Evolutionary conservation across 139 green algal species (phyloP), one percentile per base, ranked within the genome.

Genomic region (Picochlorum sp.): DNA sequence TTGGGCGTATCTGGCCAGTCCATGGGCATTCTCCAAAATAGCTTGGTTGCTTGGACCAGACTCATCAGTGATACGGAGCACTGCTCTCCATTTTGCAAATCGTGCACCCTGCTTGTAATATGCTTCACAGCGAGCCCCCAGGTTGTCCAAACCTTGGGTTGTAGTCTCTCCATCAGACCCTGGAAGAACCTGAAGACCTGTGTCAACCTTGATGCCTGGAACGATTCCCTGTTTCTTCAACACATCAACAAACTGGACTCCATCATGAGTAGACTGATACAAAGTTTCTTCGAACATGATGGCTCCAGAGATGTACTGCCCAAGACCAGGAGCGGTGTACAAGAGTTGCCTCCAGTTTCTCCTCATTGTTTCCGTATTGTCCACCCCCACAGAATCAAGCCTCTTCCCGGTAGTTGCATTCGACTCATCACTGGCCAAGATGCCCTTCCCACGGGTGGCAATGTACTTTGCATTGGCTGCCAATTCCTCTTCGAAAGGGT

Each of bases 211-310:
- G 72, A 97, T 94, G 47, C 90, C 90, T 4, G 87, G 81, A 20
- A 87, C 45, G 44, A 97, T 85, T 44, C 79, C 79, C 44, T 82
- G 61, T 1, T 68, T 59, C 18, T 68, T 70, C 34, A 95, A 70
- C 2, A 83, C 28, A 16, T 92, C 76, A 30, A 89, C 75, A 66
- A 97, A 90, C 20, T 74, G 80, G 41, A 67, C 67, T 38, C 81
- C 82, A 6, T 78, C 81, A 1, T 60, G 55, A 26, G 26, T 64
- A 23, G 49, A 74, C 75, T 95, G 84, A 49, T 81, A 88, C n/a
- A 96, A 72, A 0, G 88, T 97, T 73, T 97, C 91, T 66, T 98
- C 93, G 81, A 96, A 97, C 84, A 98, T 88, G 81, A 98, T 98
- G 61, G 79, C 78, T 16, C 86, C 85, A 23, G 61, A 81, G 72